Base-by-base conservation (phyloP, 2,329 filamentous ascomycete species). In the Talaromyces funiculosus region DNA sequence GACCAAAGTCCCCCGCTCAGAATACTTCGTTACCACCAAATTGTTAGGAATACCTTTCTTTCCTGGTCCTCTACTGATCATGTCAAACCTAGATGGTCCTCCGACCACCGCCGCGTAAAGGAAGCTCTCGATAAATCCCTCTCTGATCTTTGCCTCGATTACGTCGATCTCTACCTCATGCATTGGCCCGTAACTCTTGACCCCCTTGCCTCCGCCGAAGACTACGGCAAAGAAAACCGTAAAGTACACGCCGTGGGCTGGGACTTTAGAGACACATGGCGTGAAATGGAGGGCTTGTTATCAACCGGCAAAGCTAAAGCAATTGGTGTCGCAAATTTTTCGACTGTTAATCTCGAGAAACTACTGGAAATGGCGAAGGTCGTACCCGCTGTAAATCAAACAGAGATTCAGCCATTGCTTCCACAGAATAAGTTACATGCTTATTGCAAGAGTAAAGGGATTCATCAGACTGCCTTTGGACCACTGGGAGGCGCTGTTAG, bases 401-500 rank as follows among this genome's bases (percentile, higher is more conserved):
- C 73, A 16, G 72, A 74, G 64, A 61, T 73, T 24, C 71, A 74
- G 59, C 66, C 72, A 0, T 63, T 72, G 26, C 69, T 72, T 60
- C 72, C 72, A 1, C 69, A 72, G 56, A 53, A 68, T 24, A 70
- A 69, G 29, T 59, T 74, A 18, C 68, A 72, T 29, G 67, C 66
- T 6, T 73, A 69, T 58, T 73, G 72, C 60, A 61, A 69, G 37
- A 58, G 62, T 40, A 71, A 71, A 53, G 71, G 69, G 6, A 73
- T 74, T 22, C 61, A 78, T 54, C 72, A 72, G 51, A 69, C 72
- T 61, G 76, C 75, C 55, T 79, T 77, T 68, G 77, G 75, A 16
- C 77, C 76, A 1, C 70, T 78, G 56, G 86, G 86, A 47, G 86
- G 84, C n/a, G 85, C 88, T 73, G 87, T 85, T 9, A 86, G 86